phyloP scores from a whole-genome alignment of 2,329 filamentous ascomycete species.

The Aspergillus carbonarius region DNA sequence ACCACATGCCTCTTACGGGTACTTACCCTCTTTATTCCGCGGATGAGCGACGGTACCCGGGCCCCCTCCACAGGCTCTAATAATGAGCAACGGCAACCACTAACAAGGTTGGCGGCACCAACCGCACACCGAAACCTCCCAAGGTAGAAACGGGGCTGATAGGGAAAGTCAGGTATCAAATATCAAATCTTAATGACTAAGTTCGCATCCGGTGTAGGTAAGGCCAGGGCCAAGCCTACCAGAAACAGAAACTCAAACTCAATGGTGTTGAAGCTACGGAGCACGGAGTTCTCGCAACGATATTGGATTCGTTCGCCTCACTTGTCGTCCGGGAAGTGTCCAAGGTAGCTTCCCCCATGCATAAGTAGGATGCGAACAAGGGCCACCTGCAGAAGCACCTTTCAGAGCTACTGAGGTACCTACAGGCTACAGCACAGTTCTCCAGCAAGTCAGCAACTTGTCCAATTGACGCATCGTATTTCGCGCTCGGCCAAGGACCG shows the following conservation, averaged over 20 bases:
- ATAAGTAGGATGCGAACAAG: background rate
- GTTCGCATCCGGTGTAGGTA: background rate
- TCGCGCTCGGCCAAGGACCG: background rate
- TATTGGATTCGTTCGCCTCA: background rate
- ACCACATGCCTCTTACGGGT: too few relatives aligned
- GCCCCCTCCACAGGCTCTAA: too few relatives aligned
- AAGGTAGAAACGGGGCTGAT: background rate
- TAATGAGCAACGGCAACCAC: too few relatives aligned
- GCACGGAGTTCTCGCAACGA: background rate
- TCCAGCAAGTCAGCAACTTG: background rate
- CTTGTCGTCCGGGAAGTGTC: background rate
- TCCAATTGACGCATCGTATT: background rate
- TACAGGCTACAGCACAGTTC: background rate
- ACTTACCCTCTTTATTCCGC: background rate
- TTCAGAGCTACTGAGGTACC: background rate
- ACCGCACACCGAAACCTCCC: conserved; percentile 1
- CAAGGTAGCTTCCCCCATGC: background rate
- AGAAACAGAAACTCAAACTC: background rate
- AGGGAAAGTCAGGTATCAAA: background rate
- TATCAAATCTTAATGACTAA: background rate
- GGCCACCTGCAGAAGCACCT: background rate
- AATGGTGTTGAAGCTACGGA: background rate
- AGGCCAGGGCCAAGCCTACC: too few relatives aligned
- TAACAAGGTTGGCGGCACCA: conserved; percentile 1
- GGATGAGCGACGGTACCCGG: background rate